Evolutionary conservation across 345 rosid genomes (phyloP), one percentile per base, ranked within the genome.

Genomic region (Noccaea caerulescens): DNA sequence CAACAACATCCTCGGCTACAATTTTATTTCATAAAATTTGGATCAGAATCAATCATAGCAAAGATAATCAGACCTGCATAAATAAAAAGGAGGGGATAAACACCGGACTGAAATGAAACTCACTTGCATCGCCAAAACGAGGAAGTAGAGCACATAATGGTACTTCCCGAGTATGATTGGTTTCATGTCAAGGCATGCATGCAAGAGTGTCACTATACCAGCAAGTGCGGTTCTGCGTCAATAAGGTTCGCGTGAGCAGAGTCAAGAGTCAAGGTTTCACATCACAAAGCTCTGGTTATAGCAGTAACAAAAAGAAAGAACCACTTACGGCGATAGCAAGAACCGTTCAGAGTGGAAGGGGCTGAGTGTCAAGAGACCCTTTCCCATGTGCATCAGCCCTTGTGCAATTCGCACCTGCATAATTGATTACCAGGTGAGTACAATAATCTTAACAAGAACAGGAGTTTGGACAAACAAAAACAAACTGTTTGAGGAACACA

Each of bases 91-190:
- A 8, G 33, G 13, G 14, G 2, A 16, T 20, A 45, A 13, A 42
- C 14, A 58, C 5, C 0, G n/a, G 74, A 55, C 37, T 25, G 54
- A 52, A 46, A 12, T 23, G 14, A 34, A 37, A 69, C 72, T 58
- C 37, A 91, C 99, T 85, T 91, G 97, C 96, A 94, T 94, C 41
- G 99, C 97, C 84, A 94, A 77, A 51, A 84, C 96, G 58, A 94
- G 90, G 81, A 87, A 91, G 82, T 94, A 94, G 33, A 94, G 88
- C 58, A 89, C 90, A 56, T 81, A 91, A 42, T 94, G 99, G 79
- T 94, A 88, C 76, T 89, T 88, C 63, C 98, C 96, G 61, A 89
- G 76, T 63, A 91, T 63, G 55, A 94, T 79, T 36, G 96, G 84
- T 54, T 89, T 94, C 84, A 91, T 88, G 72, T 94, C 98, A 14